Conservation (phyloP, 257 asterid species). For the Capsicum baccatum region DNA sequence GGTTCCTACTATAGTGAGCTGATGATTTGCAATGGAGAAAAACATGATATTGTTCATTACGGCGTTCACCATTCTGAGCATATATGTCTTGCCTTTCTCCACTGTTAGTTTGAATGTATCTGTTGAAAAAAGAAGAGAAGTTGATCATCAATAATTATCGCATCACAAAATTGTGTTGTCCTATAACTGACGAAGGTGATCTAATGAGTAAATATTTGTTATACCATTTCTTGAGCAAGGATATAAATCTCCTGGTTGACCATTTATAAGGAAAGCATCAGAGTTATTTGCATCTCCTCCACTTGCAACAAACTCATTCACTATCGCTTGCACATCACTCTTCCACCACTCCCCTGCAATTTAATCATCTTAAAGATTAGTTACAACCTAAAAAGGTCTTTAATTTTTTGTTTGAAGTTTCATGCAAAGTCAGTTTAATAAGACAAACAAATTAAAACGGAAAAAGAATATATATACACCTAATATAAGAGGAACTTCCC, state of each 20-base stretch:
- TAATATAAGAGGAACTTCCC: constrained; percentile 32
- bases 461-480: not conserved
- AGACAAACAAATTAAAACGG: not conserved
- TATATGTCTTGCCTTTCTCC: constrained; percentile 53
- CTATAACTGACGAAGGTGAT: too few species aligned
- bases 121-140: constrained; percentile 25
- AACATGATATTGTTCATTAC: constrained; percentile 66
- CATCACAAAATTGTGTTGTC: not conserved
- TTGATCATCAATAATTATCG: not conserved
- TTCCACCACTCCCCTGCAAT: constrained; percentile 67
- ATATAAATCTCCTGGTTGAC: constrained; percentile 65
- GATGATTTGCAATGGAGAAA: constrained; percentile 53
- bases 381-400: too few species aligned
- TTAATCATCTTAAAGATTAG: not conserved
- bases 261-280: constrained; percentile 62
- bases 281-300: constrained; percentile 61
- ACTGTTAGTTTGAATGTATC: constrained; percentile 55
- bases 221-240: constrained; percentile 60
- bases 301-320: constrained; percentile 37
- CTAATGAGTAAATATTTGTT: not conserved
- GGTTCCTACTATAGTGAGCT: constrained; percentile 55
- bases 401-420: not conserved
- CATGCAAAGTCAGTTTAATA: not conserved
- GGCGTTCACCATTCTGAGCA: constrained; percentile 59
- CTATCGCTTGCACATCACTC: constrained; percentile 44